Evolutionary conservation across 352 stramenopile species (phyloP).

Genomic region (Pythium coloratum): DNA sequence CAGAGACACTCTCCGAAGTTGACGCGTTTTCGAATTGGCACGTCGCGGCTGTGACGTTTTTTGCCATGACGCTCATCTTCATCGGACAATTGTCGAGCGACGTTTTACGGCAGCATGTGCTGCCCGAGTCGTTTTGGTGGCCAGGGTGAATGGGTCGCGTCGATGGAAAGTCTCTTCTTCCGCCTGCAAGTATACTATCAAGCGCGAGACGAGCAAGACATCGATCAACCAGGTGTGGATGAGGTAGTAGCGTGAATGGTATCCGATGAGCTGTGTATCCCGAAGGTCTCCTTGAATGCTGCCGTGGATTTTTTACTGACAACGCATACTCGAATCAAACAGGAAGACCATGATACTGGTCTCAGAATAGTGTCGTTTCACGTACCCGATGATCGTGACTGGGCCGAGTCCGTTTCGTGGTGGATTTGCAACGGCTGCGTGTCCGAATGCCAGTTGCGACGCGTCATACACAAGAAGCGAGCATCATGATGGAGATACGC

Average conservation of each 20-base stretch:
- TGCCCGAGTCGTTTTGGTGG: constrained; percentile 59
- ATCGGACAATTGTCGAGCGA: constrained; percentile 81
- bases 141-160: constrained; percentile 27
- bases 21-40: constrained; percentile 86
- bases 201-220: neutral
- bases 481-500: neutral
- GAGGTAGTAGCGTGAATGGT: neutral
- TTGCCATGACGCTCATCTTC: constrained; percentile 83
- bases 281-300: neutral
- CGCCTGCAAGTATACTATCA: neutral
- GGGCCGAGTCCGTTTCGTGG: neutral
- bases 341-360: neutral
- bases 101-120: constrained; percentile 55
- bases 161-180: neutral
- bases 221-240: neutral
- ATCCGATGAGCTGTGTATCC: neutral
- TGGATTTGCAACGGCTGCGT: constrained; percentile 3
- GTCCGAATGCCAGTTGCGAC: neutral
- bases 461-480: neutral
- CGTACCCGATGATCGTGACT: neutral
- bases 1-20: constrained; percentile 79
- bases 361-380: neutral
- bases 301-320: neutral
- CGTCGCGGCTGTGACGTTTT: constrained; percentile 68
- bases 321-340: neutral